Conservation (phyloP, 1,284 basidiomycete species). For the Waitea zeae region DNA sequence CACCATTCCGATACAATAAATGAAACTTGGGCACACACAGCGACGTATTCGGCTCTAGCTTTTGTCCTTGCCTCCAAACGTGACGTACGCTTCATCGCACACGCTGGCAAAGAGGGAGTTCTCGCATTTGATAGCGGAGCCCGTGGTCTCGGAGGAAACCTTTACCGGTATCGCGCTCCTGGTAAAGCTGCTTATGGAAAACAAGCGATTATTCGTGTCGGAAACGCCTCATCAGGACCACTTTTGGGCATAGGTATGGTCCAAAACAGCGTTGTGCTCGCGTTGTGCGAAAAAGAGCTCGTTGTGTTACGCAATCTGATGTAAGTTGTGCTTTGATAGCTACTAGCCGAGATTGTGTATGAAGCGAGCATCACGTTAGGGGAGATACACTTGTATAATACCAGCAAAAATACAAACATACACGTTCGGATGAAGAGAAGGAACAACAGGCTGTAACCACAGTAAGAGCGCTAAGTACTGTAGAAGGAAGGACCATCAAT, state of each 20-base stretch:
- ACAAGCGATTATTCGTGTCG: conserved; percentile 65
- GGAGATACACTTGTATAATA: no score
- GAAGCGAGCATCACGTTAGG: no score
- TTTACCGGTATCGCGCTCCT: conserved; percentile 66
- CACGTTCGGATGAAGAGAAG: neutral
- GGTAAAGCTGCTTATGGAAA: conserved; percentile 40
- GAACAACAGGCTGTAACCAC: neutral
- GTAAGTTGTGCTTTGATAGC: no score
- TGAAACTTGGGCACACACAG: conserved; percentile 52
- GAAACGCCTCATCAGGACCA: conserved; percentile 48
- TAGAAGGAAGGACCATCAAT: conserved; percentile 2
- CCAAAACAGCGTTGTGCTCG: conserved; percentile 30
- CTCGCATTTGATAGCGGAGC: conserved; percentile 71
- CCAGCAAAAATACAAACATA: neutral
- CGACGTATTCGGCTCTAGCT: conserved; percentile 76
- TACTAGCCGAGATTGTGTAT: no score
- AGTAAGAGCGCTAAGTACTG: conserved; percentile 1
- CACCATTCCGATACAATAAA: conserved; percentile 9
- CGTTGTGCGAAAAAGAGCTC: conserved; percentile 65
- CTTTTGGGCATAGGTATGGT: conserved; percentile 63
- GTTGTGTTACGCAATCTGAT: conserved; percentile 38
- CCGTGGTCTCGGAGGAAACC: conserved; percentile 51
- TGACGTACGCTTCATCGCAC: conserved; percentile 71
- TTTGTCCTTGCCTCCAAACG: conserved; percentile 93
- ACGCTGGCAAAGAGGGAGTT: conserved; percentile 35